These are phyloP conservation scores for Galeopsis tetrahit DNA, from an alignment of 257 asterid species.

Conservation along the genomic window DNA sequence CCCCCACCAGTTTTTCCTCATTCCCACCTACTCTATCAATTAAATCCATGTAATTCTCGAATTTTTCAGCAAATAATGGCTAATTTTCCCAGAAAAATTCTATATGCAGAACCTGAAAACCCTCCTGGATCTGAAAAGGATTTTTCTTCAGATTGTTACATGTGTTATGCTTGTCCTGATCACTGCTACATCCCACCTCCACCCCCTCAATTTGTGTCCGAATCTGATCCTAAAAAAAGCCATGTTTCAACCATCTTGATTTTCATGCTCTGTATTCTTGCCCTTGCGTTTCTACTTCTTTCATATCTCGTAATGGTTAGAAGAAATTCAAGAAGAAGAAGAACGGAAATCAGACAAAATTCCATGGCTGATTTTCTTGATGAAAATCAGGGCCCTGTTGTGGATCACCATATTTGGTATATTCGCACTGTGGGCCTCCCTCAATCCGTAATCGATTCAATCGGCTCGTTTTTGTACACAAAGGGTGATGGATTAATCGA, in stretches of 20 bases:
- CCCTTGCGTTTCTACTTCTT: constrained; percentile 47
- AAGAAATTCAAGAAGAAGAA: constrained; percentile 13
- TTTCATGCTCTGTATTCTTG: constrained; percentile 61
- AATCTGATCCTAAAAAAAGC: constrained; percentile 1
- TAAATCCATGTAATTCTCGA: no score
- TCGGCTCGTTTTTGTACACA: constrained; percentile 49
- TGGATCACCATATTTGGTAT: constrained; percentile 71
- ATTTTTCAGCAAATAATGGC: constrained; percentile 30
- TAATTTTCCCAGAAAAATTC: constrained; percentile 40
- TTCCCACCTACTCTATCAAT: no score
- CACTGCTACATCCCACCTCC: constrained; percentile 30
- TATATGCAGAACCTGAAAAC: constrained; percentile 9
- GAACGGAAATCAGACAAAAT: neutral
- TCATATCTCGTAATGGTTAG: constrained; percentile 50
- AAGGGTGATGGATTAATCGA: constrained; percentile 51
- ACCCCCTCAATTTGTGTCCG: constrained; percentile 19
- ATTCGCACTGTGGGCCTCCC: constrained; percentile 67
- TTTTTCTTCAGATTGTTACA: constrained; percentile 18
- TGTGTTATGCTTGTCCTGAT: constrained; percentile 39
- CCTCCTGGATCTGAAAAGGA: neutral
- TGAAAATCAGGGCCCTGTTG: constrained; percentile 47
- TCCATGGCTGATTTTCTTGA: constrained; percentile 37
- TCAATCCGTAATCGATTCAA: constrained; percentile 63
- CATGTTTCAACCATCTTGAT: constrained; percentile 45
- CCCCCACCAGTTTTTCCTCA: no score